phyloP scores from a whole-genome alignment of 192 early-diverging fungal genomes.

The Borealophlyctis nickersoniae region DNA sequence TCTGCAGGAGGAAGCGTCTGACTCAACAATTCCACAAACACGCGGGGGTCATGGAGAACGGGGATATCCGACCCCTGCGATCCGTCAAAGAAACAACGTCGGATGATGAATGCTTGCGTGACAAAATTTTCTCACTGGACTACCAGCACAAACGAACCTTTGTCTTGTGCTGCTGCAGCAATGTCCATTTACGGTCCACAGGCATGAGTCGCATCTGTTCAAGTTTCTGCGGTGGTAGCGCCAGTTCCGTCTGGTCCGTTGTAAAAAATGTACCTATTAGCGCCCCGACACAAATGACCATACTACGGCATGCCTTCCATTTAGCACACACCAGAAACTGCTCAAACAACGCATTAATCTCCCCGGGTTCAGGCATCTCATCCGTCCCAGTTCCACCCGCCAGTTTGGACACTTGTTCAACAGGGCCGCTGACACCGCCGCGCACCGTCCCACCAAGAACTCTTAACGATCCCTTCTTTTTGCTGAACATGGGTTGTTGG shows the following conservation, averaged over 20 bases:
- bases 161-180: slow-evolving; percentile 22
- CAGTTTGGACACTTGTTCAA: no score
- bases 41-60: background rate
- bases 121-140: no score
- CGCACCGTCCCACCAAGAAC: no score
- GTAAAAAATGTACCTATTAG: background rate
- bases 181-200: slow-evolving; percentile 21
- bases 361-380: no score
- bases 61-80: slow-evolving; percentile 6
- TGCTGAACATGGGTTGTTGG: no score
- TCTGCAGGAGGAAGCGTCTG: background rate
- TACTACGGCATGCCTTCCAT: no score
- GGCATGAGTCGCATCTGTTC: slow-evolving; percentile 24
- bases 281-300: no score
- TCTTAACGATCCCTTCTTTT: no score
- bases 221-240: slow-evolving; percentile 11
- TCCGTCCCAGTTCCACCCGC: no score
- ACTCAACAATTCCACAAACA: slow-evolving; percentile 9
- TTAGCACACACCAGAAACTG: slow-evolving; percentile 11
- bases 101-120: no score
- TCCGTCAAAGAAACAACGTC: background rate
- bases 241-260: slow-evolving; percentile 16
- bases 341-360: slow-evolving; percentile 15
- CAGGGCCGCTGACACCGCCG: no score
- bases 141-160: slow-evolving; percentile 4